Base-by-base conservation (phyloP, 441 rosid genomes). In the Pelargonium citronellum region DNA sequence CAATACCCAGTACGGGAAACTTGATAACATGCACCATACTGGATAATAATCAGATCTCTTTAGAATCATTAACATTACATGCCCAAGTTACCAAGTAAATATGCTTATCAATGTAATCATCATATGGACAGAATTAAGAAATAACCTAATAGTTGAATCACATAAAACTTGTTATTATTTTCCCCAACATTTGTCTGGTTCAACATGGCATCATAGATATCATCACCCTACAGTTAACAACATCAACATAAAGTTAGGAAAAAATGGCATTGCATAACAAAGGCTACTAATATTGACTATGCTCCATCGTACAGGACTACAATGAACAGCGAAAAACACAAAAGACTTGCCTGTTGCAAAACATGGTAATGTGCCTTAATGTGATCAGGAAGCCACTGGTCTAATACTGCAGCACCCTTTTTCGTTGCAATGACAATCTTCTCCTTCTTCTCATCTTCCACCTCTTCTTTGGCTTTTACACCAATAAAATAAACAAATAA, bases 131-230 rank as follows among this genome's bases (percentile, higher is more conserved):
- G 37, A 13, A 47, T 44, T 68, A 55, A 76, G 72, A 69, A 71
- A 79, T 68, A 2, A 87, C 97, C 95, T 66, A 89, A 82, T 64
- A 87, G 86, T 79, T 89, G 95, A 39, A 89, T 82, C 68, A 81
- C 85, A 72, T 79, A 87, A 83, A 91, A 87, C 80, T 89, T 89
- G 84, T 91, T 87, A 68, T 87, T 91, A 78, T 86, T 89, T 67
- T 74, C 78, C 72, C 83, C 86, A 58, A 86, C 81, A 79, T 89
- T 85, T 60, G 95, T 89, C 81, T 91, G 95, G 75, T 89, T 91
- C 75, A 89, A 76, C 83, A 84, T 86, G 16, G 91, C 92, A 81
- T 89, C 95, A 74, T 85, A 91, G 57, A 89, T 73, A 68, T 85
- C 89, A 75, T 81, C 82, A 66, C 83, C 91, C 97, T 87, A 86